phyloP scores from a whole-genome alignment of 331 rosid species.

The Acacia concinna region DNA sequence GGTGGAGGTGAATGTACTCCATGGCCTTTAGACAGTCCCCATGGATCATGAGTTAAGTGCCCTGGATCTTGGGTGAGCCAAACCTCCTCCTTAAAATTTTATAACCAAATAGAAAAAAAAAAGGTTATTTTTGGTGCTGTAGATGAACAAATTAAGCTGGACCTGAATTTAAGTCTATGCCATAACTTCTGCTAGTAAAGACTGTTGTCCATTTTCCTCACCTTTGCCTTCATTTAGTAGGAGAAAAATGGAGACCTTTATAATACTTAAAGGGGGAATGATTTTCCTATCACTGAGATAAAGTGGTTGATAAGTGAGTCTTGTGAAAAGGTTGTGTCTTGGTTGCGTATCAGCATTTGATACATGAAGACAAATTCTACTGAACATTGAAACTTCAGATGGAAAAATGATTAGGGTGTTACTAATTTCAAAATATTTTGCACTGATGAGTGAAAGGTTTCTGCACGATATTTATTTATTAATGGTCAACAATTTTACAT shows the following conservation, averaged over 20 bases:
- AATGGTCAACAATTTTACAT: conserved; percentile 18
- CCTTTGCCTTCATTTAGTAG: background rate
- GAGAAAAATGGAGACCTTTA: background rate
- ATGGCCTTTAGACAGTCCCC: no score
- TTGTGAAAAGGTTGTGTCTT: conserved; percentile 11
- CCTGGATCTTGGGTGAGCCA: no score
- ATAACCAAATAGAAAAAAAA: no score
- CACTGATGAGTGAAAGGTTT: conserved; percentile 25
- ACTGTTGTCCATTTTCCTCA: conserved; percentile 3
- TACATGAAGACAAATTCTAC: background rate
- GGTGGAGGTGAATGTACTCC: no score
- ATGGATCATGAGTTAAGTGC: no score
- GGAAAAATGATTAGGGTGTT: conserved; percentile 9
- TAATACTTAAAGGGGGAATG: conserved; percentile 13
- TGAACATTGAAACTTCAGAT: conserved; percentile 9
- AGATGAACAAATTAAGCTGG: background rate
- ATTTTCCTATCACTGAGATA: conserved; percentile 29
- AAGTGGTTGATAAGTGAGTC: conserved; percentile 2
- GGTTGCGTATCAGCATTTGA: conserved; percentile 19
- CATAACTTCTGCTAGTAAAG: conserved; percentile 18
- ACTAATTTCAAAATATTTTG: conserved; percentile 8
- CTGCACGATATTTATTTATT: conserved; percentile 2
- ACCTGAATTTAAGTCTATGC: background rate
- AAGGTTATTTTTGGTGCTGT: background rate
- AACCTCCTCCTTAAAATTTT: no score